Evolutionary conservation across 176 grass and related monocot species (phyloP).

Genomic region (Dactylis glomerata): DNA sequence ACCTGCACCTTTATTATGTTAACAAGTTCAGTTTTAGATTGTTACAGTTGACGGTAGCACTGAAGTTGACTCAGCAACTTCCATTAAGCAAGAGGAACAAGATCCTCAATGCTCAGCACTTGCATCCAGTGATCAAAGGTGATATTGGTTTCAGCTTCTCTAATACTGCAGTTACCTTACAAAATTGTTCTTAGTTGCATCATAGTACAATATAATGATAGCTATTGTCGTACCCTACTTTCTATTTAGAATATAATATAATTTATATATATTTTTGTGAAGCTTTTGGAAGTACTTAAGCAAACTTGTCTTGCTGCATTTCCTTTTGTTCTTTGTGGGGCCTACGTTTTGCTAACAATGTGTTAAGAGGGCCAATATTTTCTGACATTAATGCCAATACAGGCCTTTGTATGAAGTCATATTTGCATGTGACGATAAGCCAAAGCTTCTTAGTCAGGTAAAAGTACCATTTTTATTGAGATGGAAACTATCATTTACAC

Average conservation of each 20-base stretch:
- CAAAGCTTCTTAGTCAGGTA: constrained; percentile 83
- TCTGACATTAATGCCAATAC: constrained; percentile 43
- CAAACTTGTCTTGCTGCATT: not conserved
- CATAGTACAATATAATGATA: not conserved
- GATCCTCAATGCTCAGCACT: constrained; percentile 31
- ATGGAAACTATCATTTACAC: constrained; percentile 13
- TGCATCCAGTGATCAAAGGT: constrained; percentile 41
- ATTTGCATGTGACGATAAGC: constrained; percentile 78
- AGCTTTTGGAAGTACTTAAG: not conserved
- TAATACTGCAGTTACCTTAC: not conserved
- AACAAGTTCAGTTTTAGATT: constrained; percentile 42
- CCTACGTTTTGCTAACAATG: constrained; percentile 2
- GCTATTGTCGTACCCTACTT: not conserved
- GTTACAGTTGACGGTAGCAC: constrained; percentile 24
- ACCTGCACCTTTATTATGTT: constrained; percentile 6
- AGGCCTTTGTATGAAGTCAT: constrained; percentile 70
- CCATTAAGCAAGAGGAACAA: constrained; percentile 38
- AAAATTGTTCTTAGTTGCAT: not conserved
- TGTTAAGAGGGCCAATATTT: constrained; percentile 17
- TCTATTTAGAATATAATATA: not conserved
- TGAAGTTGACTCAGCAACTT: constrained; percentile 32
- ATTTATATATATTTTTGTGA: not conserved
- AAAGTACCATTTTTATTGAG: constrained; percentile 29
- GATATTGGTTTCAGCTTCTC: not conserved
- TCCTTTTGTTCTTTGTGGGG: not conserved